Base-by-base conservation (phyloP, 345 rosid genomes). In the Sisymbrium altissimum region DNA sequence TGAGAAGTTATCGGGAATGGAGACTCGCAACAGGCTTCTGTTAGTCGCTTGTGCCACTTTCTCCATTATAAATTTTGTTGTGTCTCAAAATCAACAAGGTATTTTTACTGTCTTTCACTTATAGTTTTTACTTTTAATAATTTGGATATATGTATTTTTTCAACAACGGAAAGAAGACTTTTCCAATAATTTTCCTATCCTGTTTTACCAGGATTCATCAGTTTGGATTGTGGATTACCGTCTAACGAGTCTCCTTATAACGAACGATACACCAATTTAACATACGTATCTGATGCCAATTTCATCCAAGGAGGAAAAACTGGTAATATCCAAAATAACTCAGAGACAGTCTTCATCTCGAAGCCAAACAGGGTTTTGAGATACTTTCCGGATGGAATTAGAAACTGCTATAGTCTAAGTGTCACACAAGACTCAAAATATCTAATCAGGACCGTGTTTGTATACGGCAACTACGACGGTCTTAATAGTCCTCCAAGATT, bases 391-490 rank as follows among this genome's bases (percentile, higher is more conserved):
- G 43, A 83, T 6, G 84, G 86, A 77, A n/a, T n/a, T n/a, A n/a
- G n/a, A n/a, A n/a, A n/a, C n/a, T n/a, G n/a, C n/a, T n/a, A n/a
- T n/a, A n/a, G n/a, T n/a, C n/a, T n/a, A n/a, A n/a, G n/a, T n/a
- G n/a, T n/a, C n/a, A n/a, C n/a, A n/a, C n/a, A n/a, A n/a, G n/a
- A n/a, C n/a, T n/a, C n/a, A n/a, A n/a, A n/a, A n/a, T n/a, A n/a
- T n/a, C n/a, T n/a, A n/a, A n/a, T 84, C 44, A 65, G 80, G 41
- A 81, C 75, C 0, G 1, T 2, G 9, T 80, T 84, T 29, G 1
- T 64, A 71, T 81, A 81, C 27, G 88, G 84, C 46, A 83, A 83
- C 36, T 85, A 83, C 53, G 88, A 85, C 57, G 73, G 45, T 9
- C 64, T 41, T 38, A 49, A 71, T 18, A 32, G 4, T 18, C 0